phyloP scores from a whole-genome alignment of 768 basidiomycete species.

The Kwoniella mangroviensis region DNA sequence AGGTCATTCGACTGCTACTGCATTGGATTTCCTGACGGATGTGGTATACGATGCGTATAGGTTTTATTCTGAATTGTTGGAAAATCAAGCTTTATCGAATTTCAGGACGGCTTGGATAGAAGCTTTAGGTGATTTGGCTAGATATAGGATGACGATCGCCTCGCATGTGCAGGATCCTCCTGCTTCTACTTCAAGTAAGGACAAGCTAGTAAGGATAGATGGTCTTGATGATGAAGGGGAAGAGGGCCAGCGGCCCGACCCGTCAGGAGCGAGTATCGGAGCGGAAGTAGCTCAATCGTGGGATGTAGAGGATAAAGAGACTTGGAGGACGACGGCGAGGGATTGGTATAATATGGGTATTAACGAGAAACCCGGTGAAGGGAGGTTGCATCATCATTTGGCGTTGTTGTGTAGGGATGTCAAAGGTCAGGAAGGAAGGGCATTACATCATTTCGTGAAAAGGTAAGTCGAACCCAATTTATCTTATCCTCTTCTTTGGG shows the following conservation, averaged over 20 bases:
- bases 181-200: constrained; percentile 10
- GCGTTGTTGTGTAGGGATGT: constrained; percentile 84
- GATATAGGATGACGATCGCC: constrained; percentile 96
- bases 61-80: constrained; percentile 86
- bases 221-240: constrained; percentile 65
- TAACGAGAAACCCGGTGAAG: constrained; percentile 87
- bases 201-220: constrained; percentile 44
- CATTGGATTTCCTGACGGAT: constrained; percentile 85
- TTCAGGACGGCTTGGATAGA: constrained; percentile 92
- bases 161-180: constrained; percentile 66
- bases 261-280: constrained; percentile 69
- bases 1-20: constrained; percentile 52
- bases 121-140: constrained; percentile 91
- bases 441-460: constrained; percentile 91
- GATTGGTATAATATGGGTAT: constrained; percentile 93
- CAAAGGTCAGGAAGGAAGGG: constrained; percentile 77
- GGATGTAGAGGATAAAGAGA: constrained; percentile 79
- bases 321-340: constrained; percentile 84
- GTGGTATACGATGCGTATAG: constrained; percentile 95
- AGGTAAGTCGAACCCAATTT: constrained; percentile 65
- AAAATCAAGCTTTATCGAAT: constrained; percentile 70
- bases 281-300: constrained; percentile 77
- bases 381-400: constrained; percentile 91
- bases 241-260: constrained; percentile 62
- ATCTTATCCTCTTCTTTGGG: background rate